phyloP scores from a whole-genome alignment of 108 stramenopile genomes.

The Fistulifera solaris region DNA sequence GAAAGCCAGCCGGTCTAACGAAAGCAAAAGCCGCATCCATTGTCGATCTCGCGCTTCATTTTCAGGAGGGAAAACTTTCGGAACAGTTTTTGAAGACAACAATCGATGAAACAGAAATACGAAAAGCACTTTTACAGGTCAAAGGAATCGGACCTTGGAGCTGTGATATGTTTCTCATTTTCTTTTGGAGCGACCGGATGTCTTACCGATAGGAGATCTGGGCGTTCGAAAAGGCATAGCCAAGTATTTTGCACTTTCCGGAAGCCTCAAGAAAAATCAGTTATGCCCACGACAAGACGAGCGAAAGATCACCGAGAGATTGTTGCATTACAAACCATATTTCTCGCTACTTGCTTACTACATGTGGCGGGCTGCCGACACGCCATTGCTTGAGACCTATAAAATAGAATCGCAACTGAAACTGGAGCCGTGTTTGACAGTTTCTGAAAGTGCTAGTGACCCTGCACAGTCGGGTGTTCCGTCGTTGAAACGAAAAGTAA shows the following conservation, averaged over 20 bases:
- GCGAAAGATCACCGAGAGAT: conserved; percentile 10
- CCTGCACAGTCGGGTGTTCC: no score
- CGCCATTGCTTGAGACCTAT: not conserved
- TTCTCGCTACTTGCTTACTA: conserved; percentile 31
- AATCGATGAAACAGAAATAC: conserved; percentile 8
- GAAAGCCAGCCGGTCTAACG: conserved; percentile 25
- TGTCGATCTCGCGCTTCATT: conserved; percentile 28
- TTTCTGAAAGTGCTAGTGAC: no score
- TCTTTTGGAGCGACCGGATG: conserved; percentile 33
- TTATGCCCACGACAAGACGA: conserved; percentile 34
- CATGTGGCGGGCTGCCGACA: conserved; percentile 41
- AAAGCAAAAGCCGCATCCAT: conserved; percentile 35
- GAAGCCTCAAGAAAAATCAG: conserved; percentile 11
- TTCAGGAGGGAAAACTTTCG: conserved; percentile 16
- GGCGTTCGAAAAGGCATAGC: conserved; percentile 49
- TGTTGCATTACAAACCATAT: conserved; percentile 31
- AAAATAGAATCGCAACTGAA: no score
- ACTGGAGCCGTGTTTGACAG: no score
- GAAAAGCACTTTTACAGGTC: conserved; percentile 27
- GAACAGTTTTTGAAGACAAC: conserved; percentile 19
- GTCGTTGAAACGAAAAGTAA: no score
- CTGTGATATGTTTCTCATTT: conserved; percentile 59
- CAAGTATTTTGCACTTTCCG: conserved; percentile 18
- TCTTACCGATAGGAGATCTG: conserved; percentile 56
- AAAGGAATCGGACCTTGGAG: conserved; percentile 62